Evolutionary conservation across 305 asterid species (phyloP), one percentile per base, ranked within the genome.

Genomic region (Caryopteris hybrid): DNA sequence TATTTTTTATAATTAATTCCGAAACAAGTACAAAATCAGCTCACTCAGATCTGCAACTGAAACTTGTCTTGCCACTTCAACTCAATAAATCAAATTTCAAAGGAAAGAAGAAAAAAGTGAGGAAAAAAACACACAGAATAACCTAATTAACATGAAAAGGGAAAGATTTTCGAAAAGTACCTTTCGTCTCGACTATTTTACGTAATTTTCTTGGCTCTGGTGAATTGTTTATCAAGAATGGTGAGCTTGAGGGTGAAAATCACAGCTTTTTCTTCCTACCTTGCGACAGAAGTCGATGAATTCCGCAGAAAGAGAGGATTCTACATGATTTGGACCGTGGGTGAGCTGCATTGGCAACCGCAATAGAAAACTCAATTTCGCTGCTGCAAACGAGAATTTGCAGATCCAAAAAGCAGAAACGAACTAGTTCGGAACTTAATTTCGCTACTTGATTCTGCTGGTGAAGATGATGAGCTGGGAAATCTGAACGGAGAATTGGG

Each of bases 1-100:
- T n/a, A n/a, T n/a, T n/a, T n/a, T n/a, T n/a, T n/a, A n/a, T 17
- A 66, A 39, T 38, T 16, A 66, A 1, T 23, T 13, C 10, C 6
- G 38, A 38, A 25, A 17, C 66, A 53, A 45, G 20, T 61, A 42
- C 60, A 56, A 51, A 25, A 27, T 45, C 64, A 68, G 69, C 69
- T 55, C 64, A 33, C 59, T 52, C 74, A 75, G 79, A 75, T 75
- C 79, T 64, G 41, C 69, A 2, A 64, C 23, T 39, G 46, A 41
- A 13, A 41, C 46, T 13, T 11, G 2, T 41, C 16, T 34, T 41
- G 46, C 46, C 46, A 41, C 16, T 41, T 41, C 46, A 41, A 12
- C 46, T 34, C 2, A 9, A 36, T 6, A 41, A 10, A 41, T 41
- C 46, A 41, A 41, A 4, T 41, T 41, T 14, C 11, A 41, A 17